Conservation (phyloP, 2,329 filamentous ascomycete genomes). For the Trichophyton schoenleinii region DNA sequence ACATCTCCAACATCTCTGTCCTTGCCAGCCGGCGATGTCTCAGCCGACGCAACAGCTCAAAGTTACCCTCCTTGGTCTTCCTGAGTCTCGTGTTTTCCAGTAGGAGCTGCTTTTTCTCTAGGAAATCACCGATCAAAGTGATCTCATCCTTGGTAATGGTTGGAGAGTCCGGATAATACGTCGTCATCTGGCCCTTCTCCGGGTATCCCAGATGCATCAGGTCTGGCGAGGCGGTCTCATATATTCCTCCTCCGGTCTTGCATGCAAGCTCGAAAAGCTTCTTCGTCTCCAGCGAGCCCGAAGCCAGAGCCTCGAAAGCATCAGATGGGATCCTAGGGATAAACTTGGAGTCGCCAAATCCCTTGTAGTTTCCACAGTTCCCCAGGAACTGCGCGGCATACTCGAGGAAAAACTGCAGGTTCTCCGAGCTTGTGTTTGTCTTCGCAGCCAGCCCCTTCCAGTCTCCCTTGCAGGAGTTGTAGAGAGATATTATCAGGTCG, state of each 20-base stretch:
- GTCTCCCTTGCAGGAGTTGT: slow-evolving; percentile 54
- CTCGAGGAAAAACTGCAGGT: slow-evolving; percentile 58
- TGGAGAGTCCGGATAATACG: slow-evolving; percentile 67
- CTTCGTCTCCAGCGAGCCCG: slow-evolving; percentile 46
- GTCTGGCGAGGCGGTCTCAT: slow-evolving; percentile 50
- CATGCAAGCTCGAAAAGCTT: slow-evolving; percentile 55
- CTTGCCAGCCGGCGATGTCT: slow-evolving; percentile 45
- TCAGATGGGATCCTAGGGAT: slow-evolving; percentile 57
- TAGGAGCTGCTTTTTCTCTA: slow-evolving; percentile 58
- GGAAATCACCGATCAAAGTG: slow-evolving; percentile 56
- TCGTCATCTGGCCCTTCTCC: slow-evolving; percentile 63
- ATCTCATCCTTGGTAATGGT: slow-evolving; percentile 66
- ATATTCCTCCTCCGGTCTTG: slow-evolving; percentile 50
- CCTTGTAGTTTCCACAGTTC: slow-evolving; percentile 76
- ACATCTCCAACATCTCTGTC: slow-evolving; percentile 59
- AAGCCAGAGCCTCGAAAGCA: slow-evolving; percentile 52
- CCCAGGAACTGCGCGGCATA: slow-evolving; percentile 69
- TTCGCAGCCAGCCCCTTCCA: slow-evolving; percentile 56
- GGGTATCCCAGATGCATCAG: slow-evolving; percentile 66
- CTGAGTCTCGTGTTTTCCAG: slow-evolving; percentile 63
- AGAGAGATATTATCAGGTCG: slow-evolving; percentile 63
- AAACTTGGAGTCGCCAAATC: slow-evolving; percentile 76
- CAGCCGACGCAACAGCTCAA: slow-evolving; percentile 58
- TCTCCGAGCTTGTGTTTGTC: slow-evolving; percentile 50
- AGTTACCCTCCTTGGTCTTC: slow-evolving; percentile 52